Evolutionary conservation across 2,329 filamentous ascomycete genomes (phyloP).

Genomic region (Verticillium alfalfae): DNA sequence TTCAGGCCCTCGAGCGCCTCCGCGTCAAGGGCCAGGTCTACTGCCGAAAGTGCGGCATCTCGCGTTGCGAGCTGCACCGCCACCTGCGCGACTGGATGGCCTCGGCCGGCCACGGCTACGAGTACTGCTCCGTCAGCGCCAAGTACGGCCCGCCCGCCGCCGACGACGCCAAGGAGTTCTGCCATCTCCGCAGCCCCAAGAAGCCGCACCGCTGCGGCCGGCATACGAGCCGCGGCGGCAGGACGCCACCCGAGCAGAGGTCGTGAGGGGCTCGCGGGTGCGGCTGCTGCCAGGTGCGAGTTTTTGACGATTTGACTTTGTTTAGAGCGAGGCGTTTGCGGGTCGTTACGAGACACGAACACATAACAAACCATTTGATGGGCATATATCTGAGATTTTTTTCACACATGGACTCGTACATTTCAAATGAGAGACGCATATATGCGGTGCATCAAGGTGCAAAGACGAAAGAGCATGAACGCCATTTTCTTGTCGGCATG

Average conservation of each 20-base stretch:
- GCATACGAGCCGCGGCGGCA: constrained; percentile 26
- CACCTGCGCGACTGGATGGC: constrained; percentile 55
- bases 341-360: not conserved
- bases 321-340: not conserved
- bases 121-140: constrained; percentile 57
- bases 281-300: not conserved
- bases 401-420: too few relatives aligned
- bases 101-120: constrained; percentile 33
- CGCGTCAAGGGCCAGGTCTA: constrained; percentile 54
- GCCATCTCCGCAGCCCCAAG: constrained; percentile 55
- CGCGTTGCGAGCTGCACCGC: constrained; percentile 57
- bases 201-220: constrained; percentile 54
- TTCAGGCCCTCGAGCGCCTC: constrained; percentile 34
- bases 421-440: not conserved
- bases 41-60: constrained; percentile 57
- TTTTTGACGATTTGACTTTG: not conserved
- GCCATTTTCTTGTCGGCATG: too few relatives aligned
- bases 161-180: constrained; percentile 41
- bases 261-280: not conserved
- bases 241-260: constrained; percentile 1
- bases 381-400: too few relatives aligned
- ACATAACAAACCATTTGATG: too few relatives aligned
- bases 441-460: not conserved
- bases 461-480: too few relatives aligned
- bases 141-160: constrained; percentile 47